A percentile compares a stretch with the other conserved stretches of the same genome.
Evolutionary conservation across 345 rosid species (phyloP).

Genomic region (Cardamine occulta): DNA sequence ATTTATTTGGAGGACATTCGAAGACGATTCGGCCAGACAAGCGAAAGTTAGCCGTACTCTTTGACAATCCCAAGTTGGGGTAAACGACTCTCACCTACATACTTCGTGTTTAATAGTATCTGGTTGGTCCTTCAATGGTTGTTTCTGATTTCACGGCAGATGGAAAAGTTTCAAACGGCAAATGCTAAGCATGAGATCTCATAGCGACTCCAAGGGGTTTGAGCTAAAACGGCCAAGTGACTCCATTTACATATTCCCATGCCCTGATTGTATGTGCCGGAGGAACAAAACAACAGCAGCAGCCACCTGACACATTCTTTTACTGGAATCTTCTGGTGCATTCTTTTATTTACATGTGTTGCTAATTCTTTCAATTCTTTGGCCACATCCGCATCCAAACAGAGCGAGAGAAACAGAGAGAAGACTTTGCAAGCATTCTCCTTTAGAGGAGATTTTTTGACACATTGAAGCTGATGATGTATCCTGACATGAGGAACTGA

Average conservation of each 20-base stretch:
- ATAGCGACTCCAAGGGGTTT: slow-evolving; percentile 89
- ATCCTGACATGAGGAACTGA: slow-evolving; percentile 28
- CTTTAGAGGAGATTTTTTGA: not conserved
- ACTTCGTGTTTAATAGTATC: not conserved
- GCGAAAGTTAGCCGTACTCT: slow-evolving; percentile 82
- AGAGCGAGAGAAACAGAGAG: slow-evolving; percentile 11
- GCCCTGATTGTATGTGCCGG: slow-evolving; percentile 98
- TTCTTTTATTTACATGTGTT: slow-evolving; percentile 29
- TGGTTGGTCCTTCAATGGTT: slow-evolving; percentile 2
- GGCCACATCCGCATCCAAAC: slow-evolving; percentile 24
- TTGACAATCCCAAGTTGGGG: slow-evolving; percentile 89
- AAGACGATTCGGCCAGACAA: slow-evolving; percentile 96
- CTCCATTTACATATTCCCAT: slow-evolving; percentile 82
- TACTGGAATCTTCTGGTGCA: slow-evolving; percentile 11
- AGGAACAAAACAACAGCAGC: slow-evolving; percentile 56
- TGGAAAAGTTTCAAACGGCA: slow-evolving; percentile 94
- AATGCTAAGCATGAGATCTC: slow-evolving; percentile 80
- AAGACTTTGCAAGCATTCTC: slow-evolving; percentile 14
- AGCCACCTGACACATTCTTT: slow-evolving; percentile 32
- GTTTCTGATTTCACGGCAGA: slow-evolving; percentile 48
- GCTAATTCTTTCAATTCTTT: slow-evolving; percentile 42
- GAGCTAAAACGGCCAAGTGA: slow-evolving; percentile 87
- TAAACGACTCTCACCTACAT: slow-evolving; percentile 43
- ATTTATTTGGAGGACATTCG: slow-evolving; percentile 84
- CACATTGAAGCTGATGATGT: slow-evolving; percentile 37